Evolutionary conservation across 805 yeast species (phyloP), one percentile per base, ranked within the genome.

Genomic region (Yamadazyma ubonensis): DNA sequence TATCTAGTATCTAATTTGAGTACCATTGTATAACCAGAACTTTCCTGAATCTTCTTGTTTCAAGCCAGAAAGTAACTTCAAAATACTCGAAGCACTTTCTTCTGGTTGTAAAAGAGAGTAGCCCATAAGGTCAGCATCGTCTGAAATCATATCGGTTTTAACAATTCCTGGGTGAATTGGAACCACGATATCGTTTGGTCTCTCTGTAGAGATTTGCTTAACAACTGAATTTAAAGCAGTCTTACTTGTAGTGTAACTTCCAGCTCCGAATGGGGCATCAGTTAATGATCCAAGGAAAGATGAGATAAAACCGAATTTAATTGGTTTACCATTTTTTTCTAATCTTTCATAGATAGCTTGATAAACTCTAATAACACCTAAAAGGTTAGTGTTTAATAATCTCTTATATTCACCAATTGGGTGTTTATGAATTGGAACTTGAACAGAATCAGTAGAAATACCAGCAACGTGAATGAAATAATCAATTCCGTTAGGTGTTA

Each of bases 91-190:
- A 7, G 17, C 33, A 19, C 21, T n/a, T 17, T 35, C 38, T 11
- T 14, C 15, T 4, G 31, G 21, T 15, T 25, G 25, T 8, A 26
- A 26, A 14, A 10, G 15, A 22, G 12, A 5, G n/a, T 15, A 22
- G 6, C 6, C 17, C 10, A 11, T 17, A n/a, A 6, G 17, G 12
- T 7, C 4, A 16, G 8, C 18, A 5, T n/a, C n/a, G n/a, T n/a
- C n/a, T n/a, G n/a, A n/a, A 26, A 14, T 59, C 61, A 58, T 57
- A 36, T 67, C 73, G 23, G 65, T 61, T 11, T 37, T 6, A 8
- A 68, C 73, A 10, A 56, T 23, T 25, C 74, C 73, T 1, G 75
- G 75, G 37, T 65, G 67, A 8, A 65, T 10, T n/a, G 67, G 46
- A 19, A 64, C 45, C 28, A 61, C 55, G 6, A 50, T 58, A 44